Base-by-base conservation (phyloP, 2,329 filamentous ascomycete species). In the Aschersonia sp. region DNA sequence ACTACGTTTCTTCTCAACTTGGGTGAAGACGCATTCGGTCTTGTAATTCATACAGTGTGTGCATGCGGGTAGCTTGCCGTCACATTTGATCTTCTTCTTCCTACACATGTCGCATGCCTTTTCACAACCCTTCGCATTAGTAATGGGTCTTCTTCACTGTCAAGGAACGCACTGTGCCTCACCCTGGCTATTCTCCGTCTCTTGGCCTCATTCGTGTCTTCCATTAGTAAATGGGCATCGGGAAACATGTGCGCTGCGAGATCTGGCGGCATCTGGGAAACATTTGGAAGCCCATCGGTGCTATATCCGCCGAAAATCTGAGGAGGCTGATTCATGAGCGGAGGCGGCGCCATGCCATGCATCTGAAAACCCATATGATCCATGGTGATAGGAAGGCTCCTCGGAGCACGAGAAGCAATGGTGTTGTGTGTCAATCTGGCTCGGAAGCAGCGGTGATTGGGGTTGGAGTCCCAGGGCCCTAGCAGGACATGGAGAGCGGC, bases 1-100 rank as follows among this genome's bases (percentile, higher is more conserved):
- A 64, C 85, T 92, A 50, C 92, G 79, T 74, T 98, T 98, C 80
- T 98, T 98, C 70, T 98, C 92, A 39, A 97, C 89, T 62, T 95
- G 88, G 1, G 92, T 97, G 62, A 97, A 97, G 56, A 95, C 79
- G 64, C 90, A 98, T 58, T 95, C 88, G 5, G 89, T 95, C 73
- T 95, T 95, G 72, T 95, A 95, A 65, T 95, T 97, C 63, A 84
- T 84, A 65, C 90, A 98, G 66, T 97, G 92, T 6, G 87, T 89
- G 66, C 92, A 98, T 51, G 88, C 81, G 39, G 92, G 90, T 67
- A 94, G 79, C 68, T 94, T 95, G 55, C 92, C 90, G 62, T 97
- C 92, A 66, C 90, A 97, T 69, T 97, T 97, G 67, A 97, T 92
- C 74, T 90, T 95, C 67, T 87, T 89, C 69, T 94, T 95, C 57